These are phyloP conservation scores for Termitomyces sp. DNA, from an alignment of 1,284 basidiomycete genomes.

Conservation along the genomic window DNA sequence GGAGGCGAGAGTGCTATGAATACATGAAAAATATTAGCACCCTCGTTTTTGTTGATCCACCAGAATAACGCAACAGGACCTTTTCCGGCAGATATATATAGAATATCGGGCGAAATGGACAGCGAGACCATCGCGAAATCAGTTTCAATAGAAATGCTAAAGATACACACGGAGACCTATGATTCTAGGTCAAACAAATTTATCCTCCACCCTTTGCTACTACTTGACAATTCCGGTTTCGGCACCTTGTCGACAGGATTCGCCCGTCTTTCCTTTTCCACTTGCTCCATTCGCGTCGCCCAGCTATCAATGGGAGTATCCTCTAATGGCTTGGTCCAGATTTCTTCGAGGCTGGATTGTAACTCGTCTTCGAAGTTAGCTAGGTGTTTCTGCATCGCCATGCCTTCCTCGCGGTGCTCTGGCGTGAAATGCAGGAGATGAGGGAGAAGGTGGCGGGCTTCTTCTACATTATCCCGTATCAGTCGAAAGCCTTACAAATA, in stretches of 20 bases:
- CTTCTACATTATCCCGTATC: constrained; percentile 37
- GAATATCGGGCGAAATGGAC: not conserved
- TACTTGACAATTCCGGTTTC: constrained; percentile 45
- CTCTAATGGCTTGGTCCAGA: constrained; percentile 46
- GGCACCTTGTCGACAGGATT: constrained; percentile 54
- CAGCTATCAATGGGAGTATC: constrained; percentile 38
- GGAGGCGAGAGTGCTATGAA: not conserved
- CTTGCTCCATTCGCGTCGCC: constrained; percentile 57
- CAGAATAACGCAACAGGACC: not conserved
- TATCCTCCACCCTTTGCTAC: constrained; percentile 44
- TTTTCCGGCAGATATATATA: not conserved
- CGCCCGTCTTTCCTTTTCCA: constrained; percentile 42
- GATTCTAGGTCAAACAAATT: constrained; percentile 33
- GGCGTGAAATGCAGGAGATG: constrained; percentile 62
- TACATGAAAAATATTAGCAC: not conserved
- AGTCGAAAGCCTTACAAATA: not conserved
- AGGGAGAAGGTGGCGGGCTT: constrained; percentile 56
- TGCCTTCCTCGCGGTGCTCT: constrained; percentile 55
- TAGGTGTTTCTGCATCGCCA: constrained; percentile 49
- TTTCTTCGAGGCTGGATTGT: constrained; percentile 47
- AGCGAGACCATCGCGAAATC: not conserved
- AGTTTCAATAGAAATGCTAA: not conserved
- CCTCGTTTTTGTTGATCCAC: not conserved
- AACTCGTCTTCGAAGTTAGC: constrained; percentile 48
- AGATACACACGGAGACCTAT: not conserved